Evolutionary conservation across 306 rosid genomes (phyloP).

Genomic region (Sechiopsis laciniata): DNA sequence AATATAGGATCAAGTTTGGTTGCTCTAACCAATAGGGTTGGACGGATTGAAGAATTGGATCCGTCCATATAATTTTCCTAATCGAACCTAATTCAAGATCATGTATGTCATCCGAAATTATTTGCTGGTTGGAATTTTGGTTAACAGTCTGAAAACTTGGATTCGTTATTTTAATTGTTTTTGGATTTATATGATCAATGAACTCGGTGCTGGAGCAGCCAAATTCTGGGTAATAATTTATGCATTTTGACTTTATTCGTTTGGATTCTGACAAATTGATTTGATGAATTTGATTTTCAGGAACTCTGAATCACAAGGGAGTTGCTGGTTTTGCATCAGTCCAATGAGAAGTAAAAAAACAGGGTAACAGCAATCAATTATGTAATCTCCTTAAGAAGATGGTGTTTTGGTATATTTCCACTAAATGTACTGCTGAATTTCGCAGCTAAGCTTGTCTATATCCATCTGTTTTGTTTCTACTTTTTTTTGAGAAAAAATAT

Average conservation of each 20-base stretch:
- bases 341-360: constrained; percentile 14
- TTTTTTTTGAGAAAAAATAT: background rate
- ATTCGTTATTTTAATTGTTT: background rate
- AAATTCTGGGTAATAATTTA: constrained; percentile 3
- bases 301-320: constrained; percentile 13
- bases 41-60: too few species aligned
- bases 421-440: constrained; percentile 17
- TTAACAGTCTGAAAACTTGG: background rate
- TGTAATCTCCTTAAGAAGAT: background rate
- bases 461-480: background rate
- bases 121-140: constrained; percentile 8
- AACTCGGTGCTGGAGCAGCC: background rate
- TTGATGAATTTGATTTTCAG: constrained; percentile 1
- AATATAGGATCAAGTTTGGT: too few species aligned
- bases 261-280: background rate
- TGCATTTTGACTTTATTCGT: background rate
- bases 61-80: too few species aligned
- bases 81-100: too few species aligned
- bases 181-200: constrained; percentile 3
- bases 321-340: constrained; percentile 23
- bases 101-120: background rate
- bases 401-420: background rate
- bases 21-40: too few species aligned
- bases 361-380: background rate
- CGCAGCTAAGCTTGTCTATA: constrained; percentile 6